phyloP scores from a whole-genome alignment of 371 early-diverging fungal species.

The Neoconidiobolus thromboides region DNA sequence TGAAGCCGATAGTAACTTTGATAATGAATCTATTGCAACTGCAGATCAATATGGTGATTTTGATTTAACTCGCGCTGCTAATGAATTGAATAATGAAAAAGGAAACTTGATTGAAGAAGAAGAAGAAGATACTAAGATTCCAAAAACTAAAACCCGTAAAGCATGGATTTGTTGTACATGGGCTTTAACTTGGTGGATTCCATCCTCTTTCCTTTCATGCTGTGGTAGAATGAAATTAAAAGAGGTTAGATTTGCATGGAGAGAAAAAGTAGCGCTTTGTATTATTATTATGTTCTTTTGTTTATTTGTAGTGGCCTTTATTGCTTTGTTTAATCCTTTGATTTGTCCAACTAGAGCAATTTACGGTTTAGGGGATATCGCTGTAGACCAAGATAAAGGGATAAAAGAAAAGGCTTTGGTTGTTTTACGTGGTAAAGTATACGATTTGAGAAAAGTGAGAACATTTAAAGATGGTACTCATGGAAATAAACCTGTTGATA shows the following conservation, averaged over 20 bases:
- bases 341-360: slow-evolving; percentile 55
- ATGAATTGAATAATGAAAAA: slow-evolving; percentile 18
- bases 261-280: slow-evolving; percentile 53
- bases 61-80: neutral
- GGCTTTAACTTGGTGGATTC: slow-evolving; percentile 78
- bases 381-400: slow-evolving; percentile 12
- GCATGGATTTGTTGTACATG: slow-evolving; percentile 73
- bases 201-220: slow-evolving; percentile 31
- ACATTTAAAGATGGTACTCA: slow-evolving; percentile 18
- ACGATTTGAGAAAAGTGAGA: slow-evolving; percentile 33
- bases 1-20: neutral
- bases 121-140: slow-evolving; percentile 24
- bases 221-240: slow-evolving; percentile 60
- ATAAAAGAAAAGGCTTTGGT: slow-evolving; percentile 18
- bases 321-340: slow-evolving; percentile 31
- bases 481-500: neutral
- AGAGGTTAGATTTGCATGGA: slow-evolving; percentile 66
- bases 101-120: slow-evolving; percentile 14
- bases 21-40: neutral
- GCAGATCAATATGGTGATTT: neutral
- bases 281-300: slow-evolving; percentile 39
- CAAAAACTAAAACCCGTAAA: slow-evolving; percentile 27
- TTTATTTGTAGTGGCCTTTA: slow-evolving; percentile 32
- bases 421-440: slow-evolving; percentile 53
- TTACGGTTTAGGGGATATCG: slow-evolving; percentile 27